Evolutionary conservation across 2,329 filamentous ascomycete genomes (phyloP), one percentile per base, ranked within the genome.

Genomic region (Camptophora hylomeconis): DNA sequence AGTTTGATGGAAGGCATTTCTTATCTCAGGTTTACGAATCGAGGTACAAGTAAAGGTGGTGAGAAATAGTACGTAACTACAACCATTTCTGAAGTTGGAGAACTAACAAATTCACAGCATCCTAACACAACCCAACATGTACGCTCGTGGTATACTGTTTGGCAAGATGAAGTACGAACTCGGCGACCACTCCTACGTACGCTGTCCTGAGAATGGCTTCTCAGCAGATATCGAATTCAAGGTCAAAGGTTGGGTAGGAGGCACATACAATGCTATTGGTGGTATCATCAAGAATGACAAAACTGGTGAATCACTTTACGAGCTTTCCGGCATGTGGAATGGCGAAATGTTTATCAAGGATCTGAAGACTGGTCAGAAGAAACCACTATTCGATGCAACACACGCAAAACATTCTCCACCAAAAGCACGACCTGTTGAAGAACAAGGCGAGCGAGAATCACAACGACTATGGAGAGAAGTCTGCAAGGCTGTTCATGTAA

Each of bases 161-260:
- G 89, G 89, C 26, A 95, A 94, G 56, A 95, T 98, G 89, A 95
- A 94, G 56, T 98, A 95, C 56, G 89, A 98, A 60, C 72, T 98
- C 5, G 89, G 43, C 24, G 43, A 46, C 24, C 43, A 46, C 28
- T 93, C 86, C 52, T 82, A 84, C 45, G 81, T 98, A 12, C 72
- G 77, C 41, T 95, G 89, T 53, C 83, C 87, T 0, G 87, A 95
- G 52, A 70, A 83, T 11, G 77, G 84, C 33, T 65, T 98, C 11
- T 70, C 75, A 15, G 87, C 84, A 36, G 87, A 98, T 51, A 75
- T 98, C 37, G 89, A 98, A 42, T 98, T 98, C 69, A 95, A 95
- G 61, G 92, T 83, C 29, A 95, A 95, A 57, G 89, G 89, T 4
- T 98, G 92, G 70, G 87, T 98, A 40, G 78, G 83, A 29, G 89